Base-by-base conservation (phyloP, 768 basidiomycete genomes). In the Porphyrellus cyaneotinctus region DNA sequence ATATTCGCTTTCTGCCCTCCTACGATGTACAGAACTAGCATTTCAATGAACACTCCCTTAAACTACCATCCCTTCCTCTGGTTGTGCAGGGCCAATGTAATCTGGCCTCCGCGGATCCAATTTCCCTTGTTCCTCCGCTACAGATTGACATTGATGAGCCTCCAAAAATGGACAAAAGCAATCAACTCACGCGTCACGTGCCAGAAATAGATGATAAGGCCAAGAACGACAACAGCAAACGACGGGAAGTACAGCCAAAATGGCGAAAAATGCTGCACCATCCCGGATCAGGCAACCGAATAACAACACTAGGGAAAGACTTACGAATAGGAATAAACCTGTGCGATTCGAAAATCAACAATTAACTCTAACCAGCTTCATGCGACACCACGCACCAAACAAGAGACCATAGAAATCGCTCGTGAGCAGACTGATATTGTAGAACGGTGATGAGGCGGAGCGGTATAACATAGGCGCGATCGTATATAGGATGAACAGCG, bases 231-330 rank as follows among this genome's bases (percentile, higher is more conserved):
- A 14, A 92, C 74, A 1, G 70, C 76, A 61, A 87, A 94, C 0
- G 91, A 79, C 54, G 85, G 73, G 71, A 94, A 94, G 75, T 94
- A 93, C 15, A 94, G 78, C 90, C 91, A 94, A 74, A 81, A 93
- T 4, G 91, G 91, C 39, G 72, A 68, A 72, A 81, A 92, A 58
- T 91, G 85, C 90, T 92, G 57, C 48, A 52, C 33, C 44, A 36
- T 23, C 31, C 39, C n/a, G n/a, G n/a, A n/a, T 24, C 56, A n/a
- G 64, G 48, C 31, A 22, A 44, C n/a, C 28, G 31, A 12, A 20
- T 4, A 24, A 12, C 35, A 17, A 9, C 44, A 30, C 41, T 26
- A n/a, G 11, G 41, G 26, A 45, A 18, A 32, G 17, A 66, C 74
- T 64, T 62, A 81, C 79, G 67, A 75, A 81, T 54, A 81, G 72